Evolutionary conservation across 768 basidiomycete species (phyloP), one percentile per base, ranked within the genome.

Genomic region (Podaxis carcinomalis): DNA sequence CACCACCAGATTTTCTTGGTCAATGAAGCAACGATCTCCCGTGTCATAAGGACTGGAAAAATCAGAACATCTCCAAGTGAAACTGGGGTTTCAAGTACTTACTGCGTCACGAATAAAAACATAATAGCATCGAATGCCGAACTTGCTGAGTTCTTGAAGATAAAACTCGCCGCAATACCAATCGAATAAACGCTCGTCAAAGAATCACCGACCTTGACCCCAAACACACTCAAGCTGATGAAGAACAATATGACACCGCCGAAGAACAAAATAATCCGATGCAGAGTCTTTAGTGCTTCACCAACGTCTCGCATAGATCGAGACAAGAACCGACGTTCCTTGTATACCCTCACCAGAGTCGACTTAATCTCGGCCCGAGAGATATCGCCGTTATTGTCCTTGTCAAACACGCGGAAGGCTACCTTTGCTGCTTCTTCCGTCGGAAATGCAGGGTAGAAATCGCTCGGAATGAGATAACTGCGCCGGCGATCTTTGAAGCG

Each of bases 41-140:
- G 90, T 90, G 66, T 92, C 90, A 64, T 86, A 92, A 3, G 89
- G 89, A 69, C 88, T 90, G 23, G 39, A 65, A 65, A 54, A 25
- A 5, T 63, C 19, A 66, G 54, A 14, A 64, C 13, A 40, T 19
- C 46, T n/a, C n/a, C 51, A 35, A n/a, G 39, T 37, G 57, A 25
- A 32, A 35, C 40, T 16, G 65, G 4, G 35, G 28, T 7, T 7
- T 19, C 47, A 28, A 11, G n/a, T 27, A 76, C 89, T 65, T 63
- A 90, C 89, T 93, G 91, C 2, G 89, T 87, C 42, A 92, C 89
- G 68, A 92, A 92, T 64, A 91, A 71, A 70, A 93, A 89, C 81
- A 91, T 87, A 67, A 92, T 87, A 27, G 89, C 80, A 71, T 92
- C 90, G 67, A 93, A 93, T 16, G 86, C 86, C 57, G 74, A 80